These are phyloP conservation scores for Candida gorgasii DNA, from an alignment of 805 yeast genomes.

Conservation along the genomic window DNA sequence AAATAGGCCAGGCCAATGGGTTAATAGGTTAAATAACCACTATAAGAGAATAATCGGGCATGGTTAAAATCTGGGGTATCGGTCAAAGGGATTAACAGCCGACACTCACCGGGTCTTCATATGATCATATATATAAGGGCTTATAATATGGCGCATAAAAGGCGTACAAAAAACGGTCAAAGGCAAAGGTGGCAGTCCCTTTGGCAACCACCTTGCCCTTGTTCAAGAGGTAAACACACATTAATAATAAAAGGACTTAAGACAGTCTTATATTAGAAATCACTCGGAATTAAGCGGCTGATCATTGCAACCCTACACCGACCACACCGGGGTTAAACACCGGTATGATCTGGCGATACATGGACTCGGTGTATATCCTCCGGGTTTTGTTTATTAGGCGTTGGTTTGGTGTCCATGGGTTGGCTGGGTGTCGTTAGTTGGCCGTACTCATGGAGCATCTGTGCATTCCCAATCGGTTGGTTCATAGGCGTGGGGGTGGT, in stretches of 20 bases:
- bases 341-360: constrained; percentile 1
- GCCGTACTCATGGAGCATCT: too few relatives aligned
- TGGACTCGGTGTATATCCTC: neutral
- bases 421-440: too few relatives aligned
- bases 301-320: neutral
- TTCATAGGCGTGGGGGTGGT: constrained; percentile 51
- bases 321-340: constrained; percentile 1
- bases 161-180: too few relatives aligned
- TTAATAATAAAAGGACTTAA: too few relatives aligned
- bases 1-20: too few relatives aligned
- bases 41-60: neutral
- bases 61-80: constrained; percentile 7
- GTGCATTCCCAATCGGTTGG: constrained; percentile 81
- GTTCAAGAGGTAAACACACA: too few relatives aligned
- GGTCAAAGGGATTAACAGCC: constrained; percentile 1
- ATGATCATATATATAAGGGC: neutral
- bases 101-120: constrained; percentile 6
- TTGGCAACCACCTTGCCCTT: too few relatives aligned
- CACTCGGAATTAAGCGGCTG: constrained; percentile 6
- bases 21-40: too few relatives aligned
- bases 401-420: neutral
- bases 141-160: neutral
- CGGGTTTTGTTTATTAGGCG: neutral
- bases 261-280: too few relatives aligned
- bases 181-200: too few relatives aligned